Percentiles rank a stretch among this genome's conserved stretches.
These are phyloP conservation scores for Ascocoryne sarcoides DNA, from an alignment of 2,329 filamentous ascomycete genomes.

Conservation along the genomic window DNA sequence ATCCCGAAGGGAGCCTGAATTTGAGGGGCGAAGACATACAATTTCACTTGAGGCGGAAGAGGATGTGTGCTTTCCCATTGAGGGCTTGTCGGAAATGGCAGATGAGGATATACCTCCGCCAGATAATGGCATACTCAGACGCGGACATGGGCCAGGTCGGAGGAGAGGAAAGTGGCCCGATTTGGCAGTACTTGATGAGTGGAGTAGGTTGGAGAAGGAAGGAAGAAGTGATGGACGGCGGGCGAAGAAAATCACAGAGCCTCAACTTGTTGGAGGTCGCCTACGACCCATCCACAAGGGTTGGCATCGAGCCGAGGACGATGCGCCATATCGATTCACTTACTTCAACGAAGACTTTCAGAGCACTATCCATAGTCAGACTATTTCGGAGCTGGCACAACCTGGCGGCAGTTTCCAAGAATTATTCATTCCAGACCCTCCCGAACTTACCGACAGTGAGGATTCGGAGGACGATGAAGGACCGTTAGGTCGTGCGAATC, in stretches of 20 bases:
- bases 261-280: slow-evolving; percentile 82
- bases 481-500: slow-evolving; percentile 20
- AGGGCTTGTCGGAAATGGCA: slow-evolving; percentile 68
- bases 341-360: slow-evolving; percentile 98
- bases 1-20: slow-evolving; percentile 19
- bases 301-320: slow-evolving; percentile 85
- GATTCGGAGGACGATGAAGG: slow-evolving; percentile 50
- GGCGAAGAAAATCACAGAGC: slow-evolving; percentile 87
- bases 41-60: slow-evolving; percentile 61
- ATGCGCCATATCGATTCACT: slow-evolving; percentile 88
- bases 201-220: slow-evolving; percentile 86
- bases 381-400: slow-evolving; percentile 85
- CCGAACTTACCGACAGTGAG: slow-evolving; percentile 58
- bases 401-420: slow-evolving; percentile 76
- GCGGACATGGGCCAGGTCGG: slow-evolving; percentile 31
- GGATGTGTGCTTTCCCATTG: slow-evolving; percentile 87
- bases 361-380: slow-evolving; percentile 92
- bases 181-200: slow-evolving; percentile 73
- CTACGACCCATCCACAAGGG: slow-evolving; percentile 69
- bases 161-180: slow-evolving; percentile 78
- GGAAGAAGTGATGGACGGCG: slow-evolving; percentile 72
- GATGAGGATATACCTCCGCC: slow-evolving; percentile 59
- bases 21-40: slow-evolving; percentile 42
- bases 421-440: slow-evolving; percentile 83
- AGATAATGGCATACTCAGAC: slow-evolving; percentile 34